Evolutionary conservation across 1,284 basidiomycete genomes (phyloP).

Genomic region (Papiliotrema terrestris): DNA sequence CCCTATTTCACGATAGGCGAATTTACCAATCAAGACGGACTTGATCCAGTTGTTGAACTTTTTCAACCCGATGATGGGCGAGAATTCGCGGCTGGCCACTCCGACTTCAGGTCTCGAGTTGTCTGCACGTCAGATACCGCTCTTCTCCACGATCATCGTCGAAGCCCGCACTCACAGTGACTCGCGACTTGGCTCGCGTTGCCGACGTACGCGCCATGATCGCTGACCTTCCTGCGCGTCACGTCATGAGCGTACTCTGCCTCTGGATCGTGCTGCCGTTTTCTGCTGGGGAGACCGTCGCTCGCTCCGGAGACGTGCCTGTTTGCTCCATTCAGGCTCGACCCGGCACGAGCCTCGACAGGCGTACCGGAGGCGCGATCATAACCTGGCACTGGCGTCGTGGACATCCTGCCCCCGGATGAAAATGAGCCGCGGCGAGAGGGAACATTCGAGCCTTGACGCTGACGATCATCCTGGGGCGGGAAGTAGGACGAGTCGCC

Average conservation of each 20-base stretch:
- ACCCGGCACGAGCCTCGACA: neutral
- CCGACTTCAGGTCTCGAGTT: slow-evolving; percentile 90
- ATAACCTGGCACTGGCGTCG: slow-evolving; percentile 18
- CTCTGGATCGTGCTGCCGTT: slow-evolving; percentile 13
- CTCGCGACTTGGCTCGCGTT: slow-evolving; percentile 33
- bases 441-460: slow-evolving; percentile 9
- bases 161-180: slow-evolving; percentile 25
- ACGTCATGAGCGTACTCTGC: slow-evolving; percentile 17
- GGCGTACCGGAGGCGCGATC: slow-evolving; percentile 1
- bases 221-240: slow-evolving; percentile 14
- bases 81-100: slow-evolving; percentile 74
- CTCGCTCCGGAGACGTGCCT: slow-evolving; percentile 3
- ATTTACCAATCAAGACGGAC: slow-evolving; percentile 85
- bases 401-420: slow-evolving; percentile 10
- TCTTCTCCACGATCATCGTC: no score
- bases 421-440: slow-evolving; percentile 8
- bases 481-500: slow-evolving; percentile 34
- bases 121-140: slow-evolving; percentile 57
- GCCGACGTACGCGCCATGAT: slow-evolving; percentile 22
- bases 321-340: slow-evolving; percentile 2
- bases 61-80: slow-evolving; percentile 93
- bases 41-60: slow-evolving; percentile 99
- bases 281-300: slow-evolving; percentile 4
- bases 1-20: slow-evolving; percentile 43
- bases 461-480: slow-evolving; percentile 4